Evolutionary conservation across 73 alveolate genomes (phyloP), one percentile per base, ranked within the genome.

Genomic region (Paramecium bursaria): DNA sequence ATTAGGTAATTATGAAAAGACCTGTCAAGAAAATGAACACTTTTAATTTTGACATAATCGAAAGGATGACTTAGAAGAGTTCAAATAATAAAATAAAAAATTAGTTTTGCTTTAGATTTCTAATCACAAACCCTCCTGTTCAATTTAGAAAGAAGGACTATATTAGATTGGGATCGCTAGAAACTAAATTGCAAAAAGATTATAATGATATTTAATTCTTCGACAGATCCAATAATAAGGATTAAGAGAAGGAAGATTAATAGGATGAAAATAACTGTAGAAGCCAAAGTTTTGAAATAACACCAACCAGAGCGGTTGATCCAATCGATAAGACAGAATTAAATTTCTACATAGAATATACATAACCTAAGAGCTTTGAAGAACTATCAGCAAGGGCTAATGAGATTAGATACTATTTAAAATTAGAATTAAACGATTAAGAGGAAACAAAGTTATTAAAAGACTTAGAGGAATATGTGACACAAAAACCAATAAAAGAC

Each of bases 1-100:
- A 67, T 31, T 67, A 14, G 15, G 5, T 39, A 39, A 39, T 7
- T 39, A 67, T 25, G 44, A 35, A 2, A 15, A 67, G 44, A 11
- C 19, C 44, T 10, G 57, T 19, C 11, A 67, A 47, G 44, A 67
- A 67, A 67, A 21, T 25, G 27, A 67, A 53, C 0, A 57, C 9
- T 2, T 67, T 67, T 67, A 67, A 67, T 67, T 67, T 67, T 67
- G 82, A 67, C 22, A 67, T 67, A 6, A 67, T 67, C 21, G 82
- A 67, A 44, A 67, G 50, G 2, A 67, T 67, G 82, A 67, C 26
- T 9, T 14, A 67, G 7, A 67, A 67, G 14, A 15, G 11, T 39
- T 11, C 60, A 9, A 39, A 35, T 67, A 11, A 31, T 39, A 67
- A 67, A 42, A 15, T 35, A 21, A 67, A 67, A 19, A 47, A 23